phyloP scores from a whole-genome alignment of 306 rosid species.

The Hippophae gyantsensis region DNA sequence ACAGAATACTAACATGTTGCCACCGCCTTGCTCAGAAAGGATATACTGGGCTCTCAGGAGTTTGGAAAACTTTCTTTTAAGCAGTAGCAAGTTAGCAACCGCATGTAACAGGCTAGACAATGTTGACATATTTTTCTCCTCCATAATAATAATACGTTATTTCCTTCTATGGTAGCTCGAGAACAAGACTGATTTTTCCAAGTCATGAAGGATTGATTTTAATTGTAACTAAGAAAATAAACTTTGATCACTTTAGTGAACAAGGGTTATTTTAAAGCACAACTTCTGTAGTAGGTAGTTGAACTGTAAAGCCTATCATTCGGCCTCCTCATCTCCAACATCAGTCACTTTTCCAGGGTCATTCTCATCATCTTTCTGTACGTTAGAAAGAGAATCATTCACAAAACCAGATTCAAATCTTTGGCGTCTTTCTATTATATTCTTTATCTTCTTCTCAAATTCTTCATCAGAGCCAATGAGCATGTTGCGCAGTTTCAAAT shows the following conservation, averaged over 20 bases:
- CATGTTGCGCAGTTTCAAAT: conserved; percentile 73
- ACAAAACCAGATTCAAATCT: conserved; percentile 39
- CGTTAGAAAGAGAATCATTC: conserved; percentile 16
- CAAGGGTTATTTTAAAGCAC: background rate
- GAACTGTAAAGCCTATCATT: background rate
- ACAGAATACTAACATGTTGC: no score
- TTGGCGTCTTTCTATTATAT: conserved; percentile 37
- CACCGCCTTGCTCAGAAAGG: no score
- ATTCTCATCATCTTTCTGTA: conserved; percentile 11
- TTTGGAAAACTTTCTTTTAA: no score
- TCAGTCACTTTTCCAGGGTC: conserved; percentile 13
- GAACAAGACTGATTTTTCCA: background rate
- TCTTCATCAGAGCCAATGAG: conserved; percentile 64
- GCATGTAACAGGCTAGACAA: no score
- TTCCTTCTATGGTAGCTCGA: background rate
- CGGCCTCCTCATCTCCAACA: conserved; percentile 1
- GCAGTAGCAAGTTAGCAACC: no score
- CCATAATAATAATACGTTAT: no score
- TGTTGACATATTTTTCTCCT: no score
- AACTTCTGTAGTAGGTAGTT: background rate
- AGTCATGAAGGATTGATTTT: background rate
- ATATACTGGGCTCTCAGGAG: no score
- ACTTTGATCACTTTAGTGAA: background rate
- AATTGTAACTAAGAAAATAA: background rate
- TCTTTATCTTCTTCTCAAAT: conserved; percentile 54